Evolutionary conservation across 352 stramenopile species (phyloP), one percentile per base, ranked within the genome.

Genomic region (Labyrinthula sp.): DNA sequence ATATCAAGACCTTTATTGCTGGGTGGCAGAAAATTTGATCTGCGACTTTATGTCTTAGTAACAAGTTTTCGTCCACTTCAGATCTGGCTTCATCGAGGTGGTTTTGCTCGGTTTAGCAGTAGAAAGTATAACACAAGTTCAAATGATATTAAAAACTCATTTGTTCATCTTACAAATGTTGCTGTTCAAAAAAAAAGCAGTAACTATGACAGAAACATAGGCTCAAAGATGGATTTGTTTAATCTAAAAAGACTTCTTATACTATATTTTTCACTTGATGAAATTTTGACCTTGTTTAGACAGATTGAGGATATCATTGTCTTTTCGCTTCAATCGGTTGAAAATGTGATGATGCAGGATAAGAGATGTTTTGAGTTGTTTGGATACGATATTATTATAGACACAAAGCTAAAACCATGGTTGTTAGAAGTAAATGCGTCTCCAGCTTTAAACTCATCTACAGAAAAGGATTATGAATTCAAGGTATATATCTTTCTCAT

Each of bases 91-190:
- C 88, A 90, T 54, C 71, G 79, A 12, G 67, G 66, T 20, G 77
- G 80, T 18, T 92, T 90, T 47, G 75, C 75, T 6, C 65, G 80
- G 7, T 93, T 92, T 54, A 52, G 73, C 50, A 89, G 84, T 38
- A 66, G 77, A 30, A 85, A 84, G 38, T 82, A 81, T 59, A 79
- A 70, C 47, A 67, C 68, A 35, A 66, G 69, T 22, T 62, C 39
- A 15, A 54, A 30, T 25, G 47, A 52, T 15, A 52, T 52, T 20
- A 4, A 31, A 1, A 52, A 72, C 28, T 54, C 55, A 31, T 78
- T 73, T 50, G 89, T 92, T 74, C 80, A 93, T 49, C 65, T 93
- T 22, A 90, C 80, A 0, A 93, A 92, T 38, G 79, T 82, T 48
- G 72, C 75, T 6, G 68, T 93, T 10, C 82, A 91, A 52, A 84